phyloP scores from a whole-genome alignment of 73 alveolate species.

The Paramecium octaurelia region DNA sequence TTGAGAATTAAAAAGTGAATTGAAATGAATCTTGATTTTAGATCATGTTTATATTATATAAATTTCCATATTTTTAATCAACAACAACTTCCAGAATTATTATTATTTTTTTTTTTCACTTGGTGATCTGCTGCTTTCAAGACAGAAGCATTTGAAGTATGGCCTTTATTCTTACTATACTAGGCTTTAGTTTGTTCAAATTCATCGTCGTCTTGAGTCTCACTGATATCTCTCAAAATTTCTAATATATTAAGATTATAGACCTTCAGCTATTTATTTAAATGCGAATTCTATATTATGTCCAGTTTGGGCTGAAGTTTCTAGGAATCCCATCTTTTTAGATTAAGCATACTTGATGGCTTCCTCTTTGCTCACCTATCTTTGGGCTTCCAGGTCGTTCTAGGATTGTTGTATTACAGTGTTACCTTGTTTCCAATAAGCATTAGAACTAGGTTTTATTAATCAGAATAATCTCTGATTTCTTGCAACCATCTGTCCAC shows the following conservation, averaged over 20 bases:
- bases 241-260: not conserved
- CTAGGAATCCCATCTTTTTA: conserved; percentile 40
- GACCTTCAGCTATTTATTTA: conserved; percentile 32
- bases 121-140: not conserved
- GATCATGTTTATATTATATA: not conserved
- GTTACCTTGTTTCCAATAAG: conserved; percentile 63
- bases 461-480: conserved; percentile 41
- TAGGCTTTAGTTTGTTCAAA: not conserved
- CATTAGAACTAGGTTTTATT: conserved; percentile 32
- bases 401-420: not conserved
- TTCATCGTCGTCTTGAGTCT: not conserved
- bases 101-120: not conserved
- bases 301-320: conserved; percentile 40
- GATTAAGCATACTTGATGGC: not conserved
- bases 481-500: conserved; percentile 53
- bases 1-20: too few species aligned
- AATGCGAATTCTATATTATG: conserved; percentile 36
- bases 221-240: not conserved
- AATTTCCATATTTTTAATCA: not conserved
- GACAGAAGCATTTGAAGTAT: not conserved
- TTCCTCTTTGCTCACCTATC: conserved; percentile 21
- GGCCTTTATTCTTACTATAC: not conserved
- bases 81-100: not conserved
- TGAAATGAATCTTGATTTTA: not conserved
- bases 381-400: not conserved